Percentiles rank a stretch among this genome's conserved stretches.
Evolutionary conservation across 169 alveolate genomes (phyloP).

Genomic region (Eimeria brunetti): DNA sequence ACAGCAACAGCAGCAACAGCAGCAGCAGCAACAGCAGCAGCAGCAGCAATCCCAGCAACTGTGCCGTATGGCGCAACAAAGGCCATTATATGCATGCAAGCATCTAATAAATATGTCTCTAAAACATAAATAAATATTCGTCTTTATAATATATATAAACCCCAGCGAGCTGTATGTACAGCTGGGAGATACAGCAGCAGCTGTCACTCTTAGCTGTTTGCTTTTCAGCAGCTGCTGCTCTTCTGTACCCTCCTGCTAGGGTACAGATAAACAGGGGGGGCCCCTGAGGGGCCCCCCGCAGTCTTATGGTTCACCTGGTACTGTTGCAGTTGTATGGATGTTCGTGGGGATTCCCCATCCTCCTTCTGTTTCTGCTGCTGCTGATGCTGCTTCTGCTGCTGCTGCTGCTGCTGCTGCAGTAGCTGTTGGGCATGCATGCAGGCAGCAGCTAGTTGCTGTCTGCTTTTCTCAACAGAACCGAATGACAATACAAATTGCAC

Average conservation of each 20-base stretch:
- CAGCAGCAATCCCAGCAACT: not conserved
- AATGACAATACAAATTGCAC: too few relatives aligned
- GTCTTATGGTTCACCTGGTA: not conserved
- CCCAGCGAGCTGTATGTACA: not conserved
- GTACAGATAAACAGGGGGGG: not conserved
- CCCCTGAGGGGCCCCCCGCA: slow-evolving; percentile 4
- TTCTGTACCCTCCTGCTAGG: not conserved
- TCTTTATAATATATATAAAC: not conserved
- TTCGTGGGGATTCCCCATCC: too few relatives aligned
- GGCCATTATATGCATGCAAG: not conserved
- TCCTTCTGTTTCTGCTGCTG: not conserved
- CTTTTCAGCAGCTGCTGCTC: not conserved
- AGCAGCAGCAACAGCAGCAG: slow-evolving; percentile 13
- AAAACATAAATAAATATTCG: too few relatives aligned
- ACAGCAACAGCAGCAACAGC: slow-evolving; percentile 20
- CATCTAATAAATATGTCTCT: too few relatives aligned
- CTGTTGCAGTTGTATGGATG: not conserved
- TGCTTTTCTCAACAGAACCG: too few relatives aligned
- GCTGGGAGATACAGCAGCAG: not conserved
- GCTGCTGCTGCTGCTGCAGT: slow-evolving; percentile 6
- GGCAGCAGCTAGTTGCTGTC: not conserved
- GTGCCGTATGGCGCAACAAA: not conserved
- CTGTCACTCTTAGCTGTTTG: not conserved
- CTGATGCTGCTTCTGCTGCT: slow-evolving; percentile 1
- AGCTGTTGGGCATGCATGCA: not conserved